Evolutionary conservation across 129 eudicot genomes (phyloP).

Genomic region (Pseudognaphalium luteoalbum): DNA sequence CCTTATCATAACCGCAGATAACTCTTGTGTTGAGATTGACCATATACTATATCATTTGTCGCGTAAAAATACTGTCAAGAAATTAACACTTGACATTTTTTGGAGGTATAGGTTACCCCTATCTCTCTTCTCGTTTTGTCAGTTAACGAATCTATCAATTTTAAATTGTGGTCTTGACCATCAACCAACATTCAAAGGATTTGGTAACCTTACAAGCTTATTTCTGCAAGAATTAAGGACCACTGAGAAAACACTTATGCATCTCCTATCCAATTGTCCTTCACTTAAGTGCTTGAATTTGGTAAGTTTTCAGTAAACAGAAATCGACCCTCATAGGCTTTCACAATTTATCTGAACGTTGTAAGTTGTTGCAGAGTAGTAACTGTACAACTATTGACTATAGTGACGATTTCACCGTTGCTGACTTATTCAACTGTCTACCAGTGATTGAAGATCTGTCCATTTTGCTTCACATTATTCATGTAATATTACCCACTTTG

Average conservation of each 20-base stretch:
- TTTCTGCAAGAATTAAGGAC: neutral
- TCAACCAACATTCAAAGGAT: conserved; percentile 2
- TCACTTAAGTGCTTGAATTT: neutral
- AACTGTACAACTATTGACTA: neutral
- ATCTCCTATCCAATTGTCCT: conserved; percentile 1
- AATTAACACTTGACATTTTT: neutral
- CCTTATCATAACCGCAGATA: neutral
- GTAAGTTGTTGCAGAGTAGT: neutral
- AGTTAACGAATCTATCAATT: neutral
- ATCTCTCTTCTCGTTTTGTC: conserved; percentile 13
- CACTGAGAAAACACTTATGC: conserved; percentile 8
- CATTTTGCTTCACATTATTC: neutral
- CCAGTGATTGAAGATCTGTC: neutral
- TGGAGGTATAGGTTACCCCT: neutral
- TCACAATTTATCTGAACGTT: neutral
- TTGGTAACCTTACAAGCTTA: conserved; percentile 12
- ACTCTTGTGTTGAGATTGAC: too few relatives aligned
- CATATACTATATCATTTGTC: neutral
- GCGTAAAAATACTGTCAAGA: conserved; percentile 6
- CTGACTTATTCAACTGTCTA: neutral
- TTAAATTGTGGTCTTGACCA: neutral
- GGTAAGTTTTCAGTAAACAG: neutral
- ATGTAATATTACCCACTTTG: too few relatives aligned
- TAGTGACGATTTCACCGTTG: neutral
- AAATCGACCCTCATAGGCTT: neutral